These are phyloP conservation scores for Notholithocarpus densiflorus DNA, from an alignment of 306 rosid species.

Conservation along the genomic window DNA sequence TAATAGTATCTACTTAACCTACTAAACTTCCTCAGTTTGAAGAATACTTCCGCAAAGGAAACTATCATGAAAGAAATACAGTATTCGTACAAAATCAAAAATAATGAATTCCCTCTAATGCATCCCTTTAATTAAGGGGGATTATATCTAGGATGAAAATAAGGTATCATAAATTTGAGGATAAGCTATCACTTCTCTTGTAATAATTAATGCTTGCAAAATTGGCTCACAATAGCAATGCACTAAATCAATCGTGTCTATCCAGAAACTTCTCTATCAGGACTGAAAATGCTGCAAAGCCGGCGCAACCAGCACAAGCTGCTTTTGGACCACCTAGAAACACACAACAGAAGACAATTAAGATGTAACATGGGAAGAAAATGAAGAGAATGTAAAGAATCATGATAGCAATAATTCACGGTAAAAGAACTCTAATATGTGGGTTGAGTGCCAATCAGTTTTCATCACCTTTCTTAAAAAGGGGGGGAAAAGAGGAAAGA, in stretches of 20 bases:
- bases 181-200: conserved; percentile 6
- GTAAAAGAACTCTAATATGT: no score
- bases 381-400: background rate
- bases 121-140: background rate
- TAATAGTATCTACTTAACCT: background rate
- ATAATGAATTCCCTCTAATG: background rate
- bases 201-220: conserved; percentile 17
- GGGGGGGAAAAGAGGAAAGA: background rate
- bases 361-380: conserved; percentile 3
- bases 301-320: conserved; percentile 89
- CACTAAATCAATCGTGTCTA: conserved; percentile 52
- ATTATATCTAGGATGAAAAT: background rate
- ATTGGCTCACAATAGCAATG: conserved; percentile 6
- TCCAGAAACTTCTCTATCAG: conserved; percentile 83
- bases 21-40: background rate
- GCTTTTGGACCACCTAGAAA: conserved; percentile 88
- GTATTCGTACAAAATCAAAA: background rate
- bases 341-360: conserved; percentile 16
- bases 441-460: no score
- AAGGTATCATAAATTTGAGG: background rate
- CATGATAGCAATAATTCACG: background rate
- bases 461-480: no score
- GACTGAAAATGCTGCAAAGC: conserved; percentile 89
- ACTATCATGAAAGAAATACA: background rate
- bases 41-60: conserved; percentile 7